Conservation (phyloP, 257 asterid species). For the Plectranthus barbatus region DNA sequence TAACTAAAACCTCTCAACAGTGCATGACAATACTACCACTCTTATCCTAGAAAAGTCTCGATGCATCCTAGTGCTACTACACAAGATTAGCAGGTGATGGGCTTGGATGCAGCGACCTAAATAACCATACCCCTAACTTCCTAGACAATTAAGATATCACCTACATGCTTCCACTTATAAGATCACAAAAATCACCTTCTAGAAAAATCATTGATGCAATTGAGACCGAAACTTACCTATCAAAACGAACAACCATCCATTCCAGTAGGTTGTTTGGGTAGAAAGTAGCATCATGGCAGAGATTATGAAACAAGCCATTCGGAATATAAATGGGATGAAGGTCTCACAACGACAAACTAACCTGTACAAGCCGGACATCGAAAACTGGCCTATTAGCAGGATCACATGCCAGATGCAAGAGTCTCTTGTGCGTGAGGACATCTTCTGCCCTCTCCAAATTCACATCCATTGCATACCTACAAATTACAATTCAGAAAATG, state of each 20-base stretch:
- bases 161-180: background rate
- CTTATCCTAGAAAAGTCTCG: background rate
- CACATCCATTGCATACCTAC: constrained; percentile 95
- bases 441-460: constrained; percentile 92
- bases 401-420: constrained; percentile 78
- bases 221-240: background rate
- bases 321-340: too few species aligned
- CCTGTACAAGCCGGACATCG: constrained; percentile 97
- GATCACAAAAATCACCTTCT: background rate
- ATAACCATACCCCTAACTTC: background rate
- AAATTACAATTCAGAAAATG: background rate
- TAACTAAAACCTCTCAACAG: background rate
- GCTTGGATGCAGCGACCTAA: background rate
- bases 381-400: constrained; percentile 88
- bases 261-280: too few species aligned
- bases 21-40: background rate
- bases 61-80: background rate
- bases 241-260: background rate
- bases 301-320: background rate
- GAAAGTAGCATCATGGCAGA: too few species aligned
- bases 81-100: background rate
- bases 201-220: background rate
- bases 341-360: constrained; percentile 11
- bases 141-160: background rate
- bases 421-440: constrained; percentile 76